Evolutionary conservation across 2,329 filamentous ascomycete genomes (phyloP).

Genomic region (Meredithiella fracta): DNA sequence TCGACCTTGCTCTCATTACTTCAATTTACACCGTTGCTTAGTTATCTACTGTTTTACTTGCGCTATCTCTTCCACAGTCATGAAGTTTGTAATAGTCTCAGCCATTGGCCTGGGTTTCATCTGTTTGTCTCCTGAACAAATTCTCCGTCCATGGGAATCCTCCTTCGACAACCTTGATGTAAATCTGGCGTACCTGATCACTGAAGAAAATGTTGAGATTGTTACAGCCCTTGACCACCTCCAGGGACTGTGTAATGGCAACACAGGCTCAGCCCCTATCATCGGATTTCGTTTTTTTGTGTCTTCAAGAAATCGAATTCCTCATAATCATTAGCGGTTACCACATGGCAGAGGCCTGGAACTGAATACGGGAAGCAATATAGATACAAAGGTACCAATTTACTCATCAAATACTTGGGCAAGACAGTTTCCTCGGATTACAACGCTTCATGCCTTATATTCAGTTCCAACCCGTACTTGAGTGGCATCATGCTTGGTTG

Average conservation of each 20-base stretch:
- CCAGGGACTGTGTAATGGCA: conserved; percentile 52
- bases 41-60: too few species aligned
- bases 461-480: conserved; percentile 71
- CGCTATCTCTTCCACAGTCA: too few species aligned
- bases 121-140: background rate
- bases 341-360: too few species aligned
- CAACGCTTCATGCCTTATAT: too few species aligned
- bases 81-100: too few species aligned
- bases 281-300: conserved; percentile 55
- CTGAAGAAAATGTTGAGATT: conserved; percentile 62
- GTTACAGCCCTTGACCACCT: conserved; percentile 64
- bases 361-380: too few species aligned
- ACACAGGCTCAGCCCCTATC: conserved; percentile 36
- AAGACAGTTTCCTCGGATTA: too few species aligned
- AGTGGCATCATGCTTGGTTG: conserved; percentile 64
- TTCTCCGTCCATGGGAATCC: conserved; percentile 37
- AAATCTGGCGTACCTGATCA: conserved; percentile 51
- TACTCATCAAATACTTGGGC: too few species aligned
- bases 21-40: too few species aligned
- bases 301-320: conserved; percentile 65
- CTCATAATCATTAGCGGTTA: conserved; percentile 41
- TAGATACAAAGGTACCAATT: too few species aligned
- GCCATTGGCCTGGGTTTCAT: background rate
- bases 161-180: conserved; percentile 54
- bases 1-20: too few species aligned